phyloP scores from a whole-genome alignment of 139 green algal species.

The Haematococcus sp. region DNA sequence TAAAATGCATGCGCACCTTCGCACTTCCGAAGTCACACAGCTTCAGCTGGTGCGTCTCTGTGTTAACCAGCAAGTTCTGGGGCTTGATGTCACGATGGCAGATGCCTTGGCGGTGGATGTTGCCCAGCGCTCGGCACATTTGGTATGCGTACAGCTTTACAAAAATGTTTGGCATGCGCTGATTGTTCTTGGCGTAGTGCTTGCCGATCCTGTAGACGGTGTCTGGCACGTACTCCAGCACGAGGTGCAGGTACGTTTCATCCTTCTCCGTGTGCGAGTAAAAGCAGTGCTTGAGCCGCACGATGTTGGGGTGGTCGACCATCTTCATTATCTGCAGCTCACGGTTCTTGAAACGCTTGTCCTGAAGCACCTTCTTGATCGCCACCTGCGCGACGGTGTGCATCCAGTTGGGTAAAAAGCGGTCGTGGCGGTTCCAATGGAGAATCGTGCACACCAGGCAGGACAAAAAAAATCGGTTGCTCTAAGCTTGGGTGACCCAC shows the following conservation, averaged over 20 bases:
- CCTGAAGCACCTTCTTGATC: conserved; percentile 99
- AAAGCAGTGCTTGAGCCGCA: conserved; percentile 97
- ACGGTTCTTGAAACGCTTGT: conserved; percentile 99
- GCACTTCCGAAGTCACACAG: conserved; percentile 98
- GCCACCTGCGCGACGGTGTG: conserved; percentile 81
- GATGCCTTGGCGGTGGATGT: conserved; percentile 84
- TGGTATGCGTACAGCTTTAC: conserved; percentile 97
- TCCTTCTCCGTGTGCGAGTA: conserved; percentile 76
- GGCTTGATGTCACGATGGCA: conserved; percentile 97
- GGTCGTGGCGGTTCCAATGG: neutral
- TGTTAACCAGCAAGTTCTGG: conserved; percentile 94
- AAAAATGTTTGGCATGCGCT: conserved; percentile 91
- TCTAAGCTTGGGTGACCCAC: conserved; percentile 41
- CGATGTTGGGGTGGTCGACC: conserved; percentile 96
- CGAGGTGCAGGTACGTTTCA: conserved; percentile 96
- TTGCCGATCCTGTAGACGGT: conserved; percentile 97
- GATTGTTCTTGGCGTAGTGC: conserved; percentile 91
- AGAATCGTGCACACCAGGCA: neutral
- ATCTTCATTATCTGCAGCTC: conserved; percentile 99
- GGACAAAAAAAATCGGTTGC: neutral
- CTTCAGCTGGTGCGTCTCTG: conserved; percentile 91
- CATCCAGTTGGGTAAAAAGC: neutral
- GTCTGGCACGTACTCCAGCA: conserved; percentile 98
- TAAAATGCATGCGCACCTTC: conserved; percentile 70
- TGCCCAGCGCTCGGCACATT: conserved; percentile 81